phyloP scores from a whole-genome alignment of 73 alveolate genomes.

The Urostyla sp. region DNA sequence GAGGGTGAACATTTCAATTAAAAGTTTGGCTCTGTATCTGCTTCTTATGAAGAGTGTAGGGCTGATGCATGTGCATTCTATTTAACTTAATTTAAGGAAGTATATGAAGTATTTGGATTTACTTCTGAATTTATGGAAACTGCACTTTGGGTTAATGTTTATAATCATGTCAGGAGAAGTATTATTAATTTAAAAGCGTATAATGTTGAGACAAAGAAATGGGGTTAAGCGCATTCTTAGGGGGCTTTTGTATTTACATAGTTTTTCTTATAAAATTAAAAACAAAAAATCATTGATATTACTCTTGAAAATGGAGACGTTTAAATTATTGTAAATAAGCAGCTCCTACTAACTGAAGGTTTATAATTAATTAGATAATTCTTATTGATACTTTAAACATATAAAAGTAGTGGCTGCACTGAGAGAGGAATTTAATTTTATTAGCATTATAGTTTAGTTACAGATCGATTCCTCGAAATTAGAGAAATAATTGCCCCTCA shows the following conservation, averaged over 20 bases:
- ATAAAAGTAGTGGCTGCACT: constrained; percentile 46
- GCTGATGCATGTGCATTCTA: constrained; percentile 84
- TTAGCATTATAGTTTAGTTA: constrained; percentile 51
- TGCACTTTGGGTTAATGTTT: constrained; percentile 75
- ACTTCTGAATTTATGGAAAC: constrained; percentile 60
- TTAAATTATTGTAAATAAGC: constrained; percentile 49
- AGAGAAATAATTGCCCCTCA: constrained; percentile 57
- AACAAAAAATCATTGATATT: neutral
- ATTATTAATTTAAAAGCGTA: constrained; percentile 64
- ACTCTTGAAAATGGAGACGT: constrained; percentile 54
- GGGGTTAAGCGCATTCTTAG: constrained; percentile 82
- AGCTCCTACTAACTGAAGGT: constrained; percentile 49
- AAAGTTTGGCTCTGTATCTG: constrained; percentile 79
- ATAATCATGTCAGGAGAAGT: constrained; percentile 67
- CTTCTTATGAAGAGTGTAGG: constrained; percentile 88
- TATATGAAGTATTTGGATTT: constrained; percentile 64
- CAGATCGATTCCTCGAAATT: constrained; percentile 57
- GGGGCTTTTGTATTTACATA: constrained; percentile 69
- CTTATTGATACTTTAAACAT: constrained; percentile 52
- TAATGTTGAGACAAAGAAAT: constrained; percentile 68
- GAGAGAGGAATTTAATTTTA: constrained; percentile 57
- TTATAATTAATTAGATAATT: constrained; percentile 60
- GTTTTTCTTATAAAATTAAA: constrained; percentile 24
- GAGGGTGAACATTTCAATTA: constrained; percentile 86
- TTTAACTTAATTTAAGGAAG: constrained; percentile 75